Base-by-base conservation (phyloP, 1,284 basidiomycete genomes). In the Athelia sp. region DNA sequence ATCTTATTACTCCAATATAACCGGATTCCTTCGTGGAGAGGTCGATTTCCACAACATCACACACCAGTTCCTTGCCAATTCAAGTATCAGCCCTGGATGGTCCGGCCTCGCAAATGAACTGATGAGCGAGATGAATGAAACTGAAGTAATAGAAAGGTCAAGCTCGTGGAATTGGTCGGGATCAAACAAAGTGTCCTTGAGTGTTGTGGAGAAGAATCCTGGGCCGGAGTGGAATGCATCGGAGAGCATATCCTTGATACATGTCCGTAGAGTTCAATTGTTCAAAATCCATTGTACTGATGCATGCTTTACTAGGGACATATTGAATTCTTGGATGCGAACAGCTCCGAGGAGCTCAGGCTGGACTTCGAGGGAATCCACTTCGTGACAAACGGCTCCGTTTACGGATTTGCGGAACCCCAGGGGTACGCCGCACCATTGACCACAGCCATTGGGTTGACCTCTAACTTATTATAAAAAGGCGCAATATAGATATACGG, bases 341-440 rank as follows among this genome's bases (percentile, higher is more conserved):
- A 64, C 15, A 74, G 65, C 6, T 65, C 70, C 0, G 79, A 82
- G 31, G 82, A 86, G 48, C 62, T 89, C 34, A 72, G 77, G 29
- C 66, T 90, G 2, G 83, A 89, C 51, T 81, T 90, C 54, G 82
- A 87, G 60, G 92, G 89, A 2, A 73, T 94, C 13, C 91, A 93
- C 66, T 82, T 90, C 59, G 56, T 87, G 9, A 69, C 78, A 9
- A 88, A 90, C 55, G 92, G 92, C 1, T 81, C 87, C 1, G 81
- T 93, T 36, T 87, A 84, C 59, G 87, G 89, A 1, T 76, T 87
- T 52, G 88, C 81, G 4, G 75, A 83, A 57, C 81, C 86, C 3
- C 65, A 69, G 18, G 83, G 84, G 87, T 90, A 54, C 52, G 75
- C 53, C 21, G 31, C 26, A 43, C 6, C 21, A 21, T 29, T 29